These are phyloP conservation scores for Arthrobotrys megalospora DNA, from an alignment of 2,329 filamentous ascomycete genomes.

Conservation along the genomic window DNA sequence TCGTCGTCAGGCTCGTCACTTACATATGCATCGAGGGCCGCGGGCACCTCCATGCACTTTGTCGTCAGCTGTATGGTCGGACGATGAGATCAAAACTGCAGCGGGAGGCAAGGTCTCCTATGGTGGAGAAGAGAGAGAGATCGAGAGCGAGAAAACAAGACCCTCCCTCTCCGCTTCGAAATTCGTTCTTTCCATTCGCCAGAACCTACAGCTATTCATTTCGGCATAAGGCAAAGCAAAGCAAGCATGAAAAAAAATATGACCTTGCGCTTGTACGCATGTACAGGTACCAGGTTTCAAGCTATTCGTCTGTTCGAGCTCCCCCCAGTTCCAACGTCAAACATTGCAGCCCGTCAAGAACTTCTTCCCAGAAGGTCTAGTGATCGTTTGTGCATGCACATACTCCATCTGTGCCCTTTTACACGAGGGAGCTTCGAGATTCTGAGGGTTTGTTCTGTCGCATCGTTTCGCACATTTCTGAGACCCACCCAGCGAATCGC, in stretches of 20 bases:
- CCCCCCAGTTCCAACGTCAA: conserved; percentile 38
- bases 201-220: conserved; percentile 13
- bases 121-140: conserved; percentile 20
- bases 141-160: conserved; percentile 17
- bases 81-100: conserved; percentile 38
- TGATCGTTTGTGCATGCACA: conserved; percentile 37
- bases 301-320: conserved; percentile 28
- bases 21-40: conserved; percentile 26
- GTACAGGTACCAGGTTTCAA: conserved; percentile 45
- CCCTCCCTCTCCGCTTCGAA: conserved; percentile 32
- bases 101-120: neutral
- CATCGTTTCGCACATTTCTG: conserved; percentile 4
- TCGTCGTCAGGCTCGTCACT: conserved; percentile 31
- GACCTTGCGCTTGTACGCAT: conserved; percentile 13
- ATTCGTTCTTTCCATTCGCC: conserved; percentile 35
- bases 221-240: conserved; percentile 20
- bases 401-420: conserved; percentile 38
- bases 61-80: conserved; percentile 26
- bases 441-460: neutral
- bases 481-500: conserved; percentile 26
- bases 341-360: conserved; percentile 35
- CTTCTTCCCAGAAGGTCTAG: conserved; percentile 31
- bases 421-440: conserved; percentile 19
- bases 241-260: conserved; percentile 6
- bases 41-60: conserved; percentile 14